Evolutionary conservation across 768 basidiomycete genomes (phyloP), one percentile per base, ranked within the genome.

Genomic region (Lactarius akahatsu): DNA sequence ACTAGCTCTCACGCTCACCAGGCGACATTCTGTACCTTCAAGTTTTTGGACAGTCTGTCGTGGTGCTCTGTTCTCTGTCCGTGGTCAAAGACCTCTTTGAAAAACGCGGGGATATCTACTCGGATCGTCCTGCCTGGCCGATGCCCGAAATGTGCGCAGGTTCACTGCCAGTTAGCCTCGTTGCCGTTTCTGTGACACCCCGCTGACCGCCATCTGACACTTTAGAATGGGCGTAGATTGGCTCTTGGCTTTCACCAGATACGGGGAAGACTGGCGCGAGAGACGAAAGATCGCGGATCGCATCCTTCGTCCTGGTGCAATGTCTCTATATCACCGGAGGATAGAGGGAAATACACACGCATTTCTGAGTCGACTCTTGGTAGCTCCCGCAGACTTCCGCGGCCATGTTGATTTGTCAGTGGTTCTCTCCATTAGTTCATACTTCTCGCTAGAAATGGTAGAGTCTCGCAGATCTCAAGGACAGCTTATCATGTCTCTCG

Each of bases 31-130:
- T 47, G n/a, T 41, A 26, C 67, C 59, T 80, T 52, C 73, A 73
- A 43, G 64, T 83, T 28, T 72, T 86, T 36, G 78, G 80, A 23
- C 80, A 81, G 61, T 77, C 80, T 10, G 78, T 83, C 72, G 70
- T 86, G 55, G 74, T 87, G 59, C 73, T 87, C 38, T 83, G 79
- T 72, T 80, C 79, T 59, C 63, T 76, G 64, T 76, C 79, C 61
- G 79, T 78, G 6, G 76, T 81, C 32, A 76, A 77, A 15, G 83
- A 82, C 61, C 73, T 87, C 28, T 75, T 87, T 34, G 85, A 85
- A 45, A 85, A 80, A 70, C 79, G 83, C 57, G 81, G 84, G 62
- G 71, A 79, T 20, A 6, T 7, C 26, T 68, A 61, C 45, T 26
- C 67, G 10, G 45, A 58, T 20, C 59, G 59, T 34, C 26, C 54